Percentiles rank a stretch among this genome's conserved stretches.
phyloP scores from a whole-genome alignment of 2,329 filamentous ascomycete genomes.

The Talaromyces sp. region DNA sequence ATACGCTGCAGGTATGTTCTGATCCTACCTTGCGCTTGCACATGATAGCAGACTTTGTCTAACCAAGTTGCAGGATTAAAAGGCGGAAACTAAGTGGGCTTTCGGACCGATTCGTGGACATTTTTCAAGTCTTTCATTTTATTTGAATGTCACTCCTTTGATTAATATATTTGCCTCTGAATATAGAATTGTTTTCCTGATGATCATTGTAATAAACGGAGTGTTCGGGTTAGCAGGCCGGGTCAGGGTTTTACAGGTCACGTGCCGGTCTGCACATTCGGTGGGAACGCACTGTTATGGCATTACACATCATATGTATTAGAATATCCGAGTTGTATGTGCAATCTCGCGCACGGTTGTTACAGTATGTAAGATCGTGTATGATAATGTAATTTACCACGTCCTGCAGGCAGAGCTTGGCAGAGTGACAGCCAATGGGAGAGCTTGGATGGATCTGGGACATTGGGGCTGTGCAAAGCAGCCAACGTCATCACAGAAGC shows the following conservation, averaged over 20 bases:
- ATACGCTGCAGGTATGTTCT: constrained; percentile 62
- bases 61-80: constrained; percentile 13
- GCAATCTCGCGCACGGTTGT: not conserved
- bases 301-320: not conserved
- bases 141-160: not conserved
- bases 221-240: not conserved
- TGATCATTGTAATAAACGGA: not conserved
- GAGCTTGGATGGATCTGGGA: not conserved
- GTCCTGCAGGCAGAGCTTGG: constrained; percentile 1
- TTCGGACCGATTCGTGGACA: constrained; percentile 7
- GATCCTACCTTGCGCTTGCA: not conserved
- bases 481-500: constrained; percentile 1
- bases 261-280: not conserved
- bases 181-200: not conserved
- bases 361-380: not conserved
- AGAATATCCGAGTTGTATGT: not conserved
- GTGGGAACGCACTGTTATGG: not conserved
- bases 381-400: not conserved
- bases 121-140: not conserved
- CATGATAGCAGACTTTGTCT: not conserved
- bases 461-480: constrained; percentile 16
- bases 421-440: not conserved
- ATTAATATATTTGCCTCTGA: not conserved
- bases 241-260: not conserved
- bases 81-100: not conserved